Percentiles rank a stretch among this genome's conserved stretches.
These are phyloP conservation scores for Dalechampia spathulata DNA, from an alignment of 441 rosid genomes.

Conservation along the genomic window DNA sequence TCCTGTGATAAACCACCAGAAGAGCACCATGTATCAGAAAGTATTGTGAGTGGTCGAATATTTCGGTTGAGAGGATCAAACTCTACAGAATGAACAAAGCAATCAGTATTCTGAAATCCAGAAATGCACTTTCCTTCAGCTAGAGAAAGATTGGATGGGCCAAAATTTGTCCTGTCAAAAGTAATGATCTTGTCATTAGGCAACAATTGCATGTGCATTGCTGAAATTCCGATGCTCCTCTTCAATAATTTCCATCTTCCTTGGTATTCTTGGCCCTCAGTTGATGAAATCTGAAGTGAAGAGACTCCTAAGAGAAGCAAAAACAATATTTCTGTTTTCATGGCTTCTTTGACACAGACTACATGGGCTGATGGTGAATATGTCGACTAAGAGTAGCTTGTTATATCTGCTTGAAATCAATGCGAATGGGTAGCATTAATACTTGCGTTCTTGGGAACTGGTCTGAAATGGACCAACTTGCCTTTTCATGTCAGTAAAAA, in stretches of 20 bases:
- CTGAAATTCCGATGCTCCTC: slow-evolving; percentile 60
- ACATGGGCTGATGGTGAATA: background rate
- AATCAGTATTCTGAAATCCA: slow-evolving; percentile 20
- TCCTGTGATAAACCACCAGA: slow-evolving; percentile 48
- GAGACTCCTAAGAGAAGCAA: slow-evolving; percentile 13
- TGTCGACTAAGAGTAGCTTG: background rate
- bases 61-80: slow-evolving; percentile 47
- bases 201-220: slow-evolving; percentile 90
- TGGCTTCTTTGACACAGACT: slow-evolving; percentile 7
- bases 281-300: slow-evolving; percentile 11
- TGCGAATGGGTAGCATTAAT: background rate
- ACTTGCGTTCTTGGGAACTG: background rate
- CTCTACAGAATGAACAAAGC: slow-evolving; percentile 60
- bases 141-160: slow-evolving; percentile 39
- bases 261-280: slow-evolving; percentile 4
- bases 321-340: slow-evolving; percentile 7
- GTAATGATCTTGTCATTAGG: slow-evolving; percentile 57
- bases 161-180: slow-evolving; percentile 49
- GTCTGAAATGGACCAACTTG: too few relatives aligned
- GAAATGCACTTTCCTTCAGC: slow-evolving; percentile 26
- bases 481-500: too few relatives aligned
- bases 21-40: slow-evolving; percentile 77
- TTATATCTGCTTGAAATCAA: background rate
- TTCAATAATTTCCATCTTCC: slow-evolving; percentile 38
- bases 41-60: slow-evolving; percentile 51